Evolutionary conservation across 2,329 filamentous ascomycete genomes (phyloP), one percentile per base, ranked within the genome.

Genomic region (Neonectria faginata): DNA sequence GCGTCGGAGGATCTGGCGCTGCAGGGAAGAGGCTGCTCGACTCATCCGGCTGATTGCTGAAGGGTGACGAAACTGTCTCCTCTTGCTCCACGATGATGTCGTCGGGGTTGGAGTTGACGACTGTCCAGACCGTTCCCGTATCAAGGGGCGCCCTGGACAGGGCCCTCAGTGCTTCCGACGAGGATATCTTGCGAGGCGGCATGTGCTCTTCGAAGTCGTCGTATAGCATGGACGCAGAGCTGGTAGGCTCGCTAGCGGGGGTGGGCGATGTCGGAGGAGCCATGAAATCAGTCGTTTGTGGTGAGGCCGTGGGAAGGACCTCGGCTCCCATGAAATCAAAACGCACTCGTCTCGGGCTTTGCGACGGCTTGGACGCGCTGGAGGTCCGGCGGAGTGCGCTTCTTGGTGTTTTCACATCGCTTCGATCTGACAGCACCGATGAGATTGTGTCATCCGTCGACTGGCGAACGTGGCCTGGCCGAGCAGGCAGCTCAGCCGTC

Each of bases 311-410:
- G 20, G 88, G 86, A 62, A 89, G 78, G 39, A 91, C 86, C 71
- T 90, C 87, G 67, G 83, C 79, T 57, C 87, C 88, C 73, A 84
- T 83, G 50, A 90, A 84, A 41, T 88, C 84, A 67, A 90, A 90
- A 52, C 88, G 87, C 61, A 90, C 88, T 64, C 86, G 83, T 31
- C 88, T 83, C n/a, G 86, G 86, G 70, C 86, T 88, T 47, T 81
- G 80, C 6, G 77, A 79, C 57, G 83, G 82, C 54, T 81, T 84
- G 27, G 84, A 82, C 33, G 79, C 81, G 70, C 83, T 87, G 7
- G 85, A 87, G 1, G 85, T 84, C 53, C 87, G 82, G 62, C 88
- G 84, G 61, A 90, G 76, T 50, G 86, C 88, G 70, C 88, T 89
- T 67, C 86, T 81, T 51, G 83, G 82, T 41, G 77, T 76, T 68